Base-by-base conservation (phyloP, 2,329 filamentous ascomycete genomes). In the Exophiala lecanii-corni region DNA sequence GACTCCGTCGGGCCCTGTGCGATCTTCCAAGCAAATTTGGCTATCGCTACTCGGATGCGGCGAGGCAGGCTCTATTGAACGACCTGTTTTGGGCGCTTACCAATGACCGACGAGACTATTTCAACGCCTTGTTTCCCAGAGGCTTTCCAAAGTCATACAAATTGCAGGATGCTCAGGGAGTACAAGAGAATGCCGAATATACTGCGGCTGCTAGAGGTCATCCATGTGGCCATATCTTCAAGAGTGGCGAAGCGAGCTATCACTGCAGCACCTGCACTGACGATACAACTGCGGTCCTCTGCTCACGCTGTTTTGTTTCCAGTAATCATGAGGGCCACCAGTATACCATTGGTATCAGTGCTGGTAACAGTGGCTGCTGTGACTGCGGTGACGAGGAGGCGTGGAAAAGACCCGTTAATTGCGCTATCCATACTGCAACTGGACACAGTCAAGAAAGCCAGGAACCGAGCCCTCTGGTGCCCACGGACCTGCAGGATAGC, bases 181-280 rank as follows among this genome's bases (percentile, higher is more conserved):
- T 87, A n/a, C 75, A 88, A 45, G 89, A 95, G 59, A 91, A 92
- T 9, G 88, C 91, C 21, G 94, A 98, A 64, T 98, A 97, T 62
- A 92, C 88, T 15, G 85, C 91, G 55, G 84, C 86, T 5, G 92
- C 92, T 10, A 81, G 88, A 55, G 92, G 94, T 42, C 94, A 94
- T 66, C 83, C 89, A 35, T 98, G 92, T 63, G 94, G 92, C 3
- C 94, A 98, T 70, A 97, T 98, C 50, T 95, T 98, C 75, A 91
- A 91, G 67, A 76, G 79, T 10, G 92, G 91, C 38, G 92, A 98
- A 70, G 89, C 89, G 43, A 91, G 88, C 46, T 98, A 97, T 64
- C 78, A 84, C 57, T 98, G 92, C 73, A 85, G 89, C 57, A 97
- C 91, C 7, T 98, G 92, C 65, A 88, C 88, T 36, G 81, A 84